Conservation (phyloP, 495 filamentous ascomycete species). For the Hypoxylon subgilvum region DNA sequence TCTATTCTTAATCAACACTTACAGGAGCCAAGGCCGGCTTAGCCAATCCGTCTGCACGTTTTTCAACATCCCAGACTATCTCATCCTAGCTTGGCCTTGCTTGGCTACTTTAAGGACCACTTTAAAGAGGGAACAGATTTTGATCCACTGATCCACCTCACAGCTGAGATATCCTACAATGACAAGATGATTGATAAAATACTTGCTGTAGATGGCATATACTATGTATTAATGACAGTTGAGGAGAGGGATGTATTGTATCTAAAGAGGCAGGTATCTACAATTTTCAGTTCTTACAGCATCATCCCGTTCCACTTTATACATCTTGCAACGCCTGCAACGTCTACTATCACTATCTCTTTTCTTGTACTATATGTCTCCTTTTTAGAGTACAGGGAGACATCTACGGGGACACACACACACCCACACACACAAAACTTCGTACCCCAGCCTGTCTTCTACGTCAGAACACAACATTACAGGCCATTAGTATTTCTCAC, state of each 20-base stretch:
- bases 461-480: slow-evolving; percentile 37
- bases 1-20: slow-evolving; percentile 36
- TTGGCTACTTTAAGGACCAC: slow-evolving; percentile 25
- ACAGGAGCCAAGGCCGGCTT: slow-evolving; percentile 29
- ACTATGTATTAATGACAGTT: too few species aligned
- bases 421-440: background rate
- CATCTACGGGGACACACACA: too few species aligned
- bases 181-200: slow-evolving; percentile 36
- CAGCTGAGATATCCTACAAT: slow-evolving; percentile 35
- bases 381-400: too few species aligned
- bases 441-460: slow-evolving; percentile 12
- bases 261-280: too few species aligned
- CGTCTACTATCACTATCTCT: too few species aligned
- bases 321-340: too few species aligned
- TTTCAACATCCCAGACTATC: slow-evolving; percentile 24
- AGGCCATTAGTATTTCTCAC: slow-evolving; percentile 28
- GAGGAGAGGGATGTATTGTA: too few species aligned
- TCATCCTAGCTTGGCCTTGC: slow-evolving; percentile 24
- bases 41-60: slow-evolving; percentile 27
- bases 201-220: background rate
- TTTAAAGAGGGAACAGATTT: slow-evolving; percentile 17
- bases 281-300: slow-evolving; percentile 30
- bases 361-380: too few species aligned
- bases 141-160: slow-evolving; percentile 36
- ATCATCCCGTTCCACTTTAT: slow-evolving; percentile 29